Base-by-base conservation (phyloP, 176 grass and related monocot species). In the Triticum monococcum region DNA sequence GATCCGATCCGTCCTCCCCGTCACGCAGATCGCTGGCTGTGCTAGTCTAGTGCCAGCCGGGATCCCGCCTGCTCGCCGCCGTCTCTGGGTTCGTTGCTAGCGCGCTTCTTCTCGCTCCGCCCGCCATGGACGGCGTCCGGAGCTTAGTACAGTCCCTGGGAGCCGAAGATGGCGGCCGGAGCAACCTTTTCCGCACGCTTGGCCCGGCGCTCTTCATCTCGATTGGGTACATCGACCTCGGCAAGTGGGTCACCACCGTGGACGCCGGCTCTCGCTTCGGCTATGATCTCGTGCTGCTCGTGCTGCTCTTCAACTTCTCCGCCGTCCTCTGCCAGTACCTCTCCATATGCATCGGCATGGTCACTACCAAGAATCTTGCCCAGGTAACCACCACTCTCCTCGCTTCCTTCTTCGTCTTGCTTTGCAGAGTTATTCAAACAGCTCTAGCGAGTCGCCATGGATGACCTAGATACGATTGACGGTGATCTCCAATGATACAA, bases 301-400 rank as follows among this genome's bases (percentile, higher is more conserved):
- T 77, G 14, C 74, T 77, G 74, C 74, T 77, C 46, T 77, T 77
- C 74, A 77, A 77, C 28, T 77, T 77, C 74, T 77, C 74, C 46
- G 74, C 74, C 46, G 74, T 77, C 2, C 74, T 77, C 46, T 77
- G 74, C 74, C 74, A 77, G 74, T 77, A 77, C 74, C 74, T 77
- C 74, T 77, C 74, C 74, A 77, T 77, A 31, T 77, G 74, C 74
- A 77, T 77, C 74, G 74, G 74, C 74, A 77, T 77, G 74, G 74
- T 77, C 74, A 77, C 74, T 26, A 56, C 46, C 26, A 56, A 77
- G 74, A 77, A 77, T 33, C 74, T 77, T 33, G 74, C 74, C 0
- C 14, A 77, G 74, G 74, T 77, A 56, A 57, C 46, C 30, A 30
- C 9, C 74, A 22, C 46, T 33, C 46, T 56, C 25, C 73, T 30